Conservation (phyloP, 163 green algal genomes). For the Scenedesmus sp. region DNA sequence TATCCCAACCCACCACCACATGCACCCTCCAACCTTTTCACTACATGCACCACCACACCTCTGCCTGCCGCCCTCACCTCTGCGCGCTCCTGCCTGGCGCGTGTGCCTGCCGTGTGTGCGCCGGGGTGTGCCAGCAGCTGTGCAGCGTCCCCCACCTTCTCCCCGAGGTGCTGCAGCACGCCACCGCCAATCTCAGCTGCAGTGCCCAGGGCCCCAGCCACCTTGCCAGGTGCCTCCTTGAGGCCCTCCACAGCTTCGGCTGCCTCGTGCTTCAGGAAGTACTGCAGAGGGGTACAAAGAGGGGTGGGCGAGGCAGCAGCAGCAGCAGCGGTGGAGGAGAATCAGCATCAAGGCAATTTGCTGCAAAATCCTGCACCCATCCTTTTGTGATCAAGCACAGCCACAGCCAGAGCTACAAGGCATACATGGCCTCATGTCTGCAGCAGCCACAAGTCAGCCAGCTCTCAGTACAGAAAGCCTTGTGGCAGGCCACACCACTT, state of each 20-base stretch:
- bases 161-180: constrained; percentile 7
- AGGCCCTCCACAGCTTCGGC: not conserved
- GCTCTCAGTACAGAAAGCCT: not conserved
- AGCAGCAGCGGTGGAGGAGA: not conserved
- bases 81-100: not conserved
- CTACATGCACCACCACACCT: not conserved
- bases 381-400: too few relatives aligned
- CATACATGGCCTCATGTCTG: too few relatives aligned
- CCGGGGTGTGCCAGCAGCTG: not conserved
- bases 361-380: too few relatives aligned
- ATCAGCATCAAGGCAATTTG: not conserved
- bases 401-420: too few relatives aligned
- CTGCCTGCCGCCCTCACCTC: not conserved
- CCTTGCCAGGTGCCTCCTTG: not conserved
- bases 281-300: not conserved
- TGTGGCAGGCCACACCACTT: too few relatives aligned
- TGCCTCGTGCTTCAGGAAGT: constrained; percentile 37
- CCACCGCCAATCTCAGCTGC: constrained; percentile 30
- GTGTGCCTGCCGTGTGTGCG: not conserved
- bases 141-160: not conserved
- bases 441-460: not conserved
- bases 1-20: too few relatives aligned
- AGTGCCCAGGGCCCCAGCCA: constrained; percentile 33
- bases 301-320: not conserved
- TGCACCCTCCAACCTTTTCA: not conserved